Conservation (phyloP, 805 yeast genomes). For the Zygosaccharomyces siamensis region DNA sequence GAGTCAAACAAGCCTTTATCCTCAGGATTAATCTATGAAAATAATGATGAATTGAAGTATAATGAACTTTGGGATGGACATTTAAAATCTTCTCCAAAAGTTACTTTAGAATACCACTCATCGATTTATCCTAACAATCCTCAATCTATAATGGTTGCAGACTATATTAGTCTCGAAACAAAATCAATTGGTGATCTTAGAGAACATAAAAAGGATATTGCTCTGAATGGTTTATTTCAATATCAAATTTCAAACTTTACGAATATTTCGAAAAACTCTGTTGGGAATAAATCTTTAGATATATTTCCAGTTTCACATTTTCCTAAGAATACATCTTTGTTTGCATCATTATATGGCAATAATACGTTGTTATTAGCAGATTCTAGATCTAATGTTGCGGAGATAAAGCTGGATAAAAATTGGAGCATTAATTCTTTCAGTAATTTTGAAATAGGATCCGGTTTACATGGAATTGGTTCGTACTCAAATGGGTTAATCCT, state of each 20-base stretch:
- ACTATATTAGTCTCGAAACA: constrained; percentile 51
- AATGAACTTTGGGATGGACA: constrained; percentile 73
- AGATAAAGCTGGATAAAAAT: constrained; percentile 26
- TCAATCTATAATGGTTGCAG: constrained; percentile 57
- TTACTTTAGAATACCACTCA: constrained; percentile 40
- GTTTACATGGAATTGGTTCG: constrained; percentile 15
- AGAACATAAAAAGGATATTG: constrained; percentile 35
- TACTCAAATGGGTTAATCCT: constrained; percentile 37
- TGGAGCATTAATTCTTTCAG: constrained; percentile 15
- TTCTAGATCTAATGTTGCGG: constrained; percentile 37
- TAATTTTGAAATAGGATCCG: constrained; percentile 16
- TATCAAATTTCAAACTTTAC: constrained; percentile 68
- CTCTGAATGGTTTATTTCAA: constrained; percentile 77
- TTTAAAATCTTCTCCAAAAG: constrained; percentile 45
- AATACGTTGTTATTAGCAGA: constrained; percentile 52
- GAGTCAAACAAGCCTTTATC: constrained; percentile 38
- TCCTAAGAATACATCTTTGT: constrained; percentile 22
- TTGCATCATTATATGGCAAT: constrained; percentile 34
- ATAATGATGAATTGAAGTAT: constrained; percentile 73
- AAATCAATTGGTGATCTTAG: constrained; percentile 41
- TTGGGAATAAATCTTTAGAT: constrained; percentile 49
- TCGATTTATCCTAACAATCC: constrained; percentile 29
- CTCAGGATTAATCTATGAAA: constrained; percentile 57
- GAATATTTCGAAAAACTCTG: constrained; percentile 27
- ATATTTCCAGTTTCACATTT: constrained; percentile 35